Base-by-base conservation (phyloP, 2,329 filamentous ascomycete species). In the Epichloe coenophiala region DNA sequence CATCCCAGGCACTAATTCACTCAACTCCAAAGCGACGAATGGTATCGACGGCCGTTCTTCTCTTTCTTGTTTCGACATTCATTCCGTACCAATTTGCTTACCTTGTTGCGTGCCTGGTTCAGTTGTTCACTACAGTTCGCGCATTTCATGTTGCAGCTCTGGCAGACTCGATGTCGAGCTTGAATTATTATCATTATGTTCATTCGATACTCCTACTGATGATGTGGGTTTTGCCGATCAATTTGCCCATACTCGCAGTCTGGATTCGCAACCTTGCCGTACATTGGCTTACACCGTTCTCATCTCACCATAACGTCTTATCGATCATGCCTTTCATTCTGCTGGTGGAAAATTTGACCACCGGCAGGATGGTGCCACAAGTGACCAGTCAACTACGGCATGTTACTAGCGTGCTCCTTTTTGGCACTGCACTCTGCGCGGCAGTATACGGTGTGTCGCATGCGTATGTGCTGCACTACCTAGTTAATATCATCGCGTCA, bases 211-310 rank as follows among this genome's bases (percentile, higher is more conserved):
- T 98, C 49, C 78, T 96, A 49, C 77, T 98, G 50, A 96, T 98
- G 90, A 77, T 97, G 55, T 97, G 93, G 90, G 84, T 97, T 51
- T 74, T 97, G 27, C 93, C 93, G 11, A 94, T 98, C 69, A 97
- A 97, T 65, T 71, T 96, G n/a, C 88, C 93, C 0, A 93, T 95
- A 19, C 74, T 97, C 47, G 85, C 95, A 5, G 93, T 98, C 44
- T 98, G 93, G 93, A 77, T 95, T 52, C 89, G 93, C 60, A 97
- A 98, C 64, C 74, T 98, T 47, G 82, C 89, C 9, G 86, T 97
- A 13, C 90, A 94, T 65, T 98, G 93, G 91, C 80, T 97, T 55
- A 97, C 90, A 41, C 90, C 93, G 0, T 98, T 98, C 66, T 95
- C 89, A 11, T 93, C 89, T 2, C 90, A 96, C 60, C 90, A 97